These are phyloP conservation scores for Nakazawaea laoshanensis DNA, from an alignment of 805 yeast species.

Conservation along the genomic window DNA sequence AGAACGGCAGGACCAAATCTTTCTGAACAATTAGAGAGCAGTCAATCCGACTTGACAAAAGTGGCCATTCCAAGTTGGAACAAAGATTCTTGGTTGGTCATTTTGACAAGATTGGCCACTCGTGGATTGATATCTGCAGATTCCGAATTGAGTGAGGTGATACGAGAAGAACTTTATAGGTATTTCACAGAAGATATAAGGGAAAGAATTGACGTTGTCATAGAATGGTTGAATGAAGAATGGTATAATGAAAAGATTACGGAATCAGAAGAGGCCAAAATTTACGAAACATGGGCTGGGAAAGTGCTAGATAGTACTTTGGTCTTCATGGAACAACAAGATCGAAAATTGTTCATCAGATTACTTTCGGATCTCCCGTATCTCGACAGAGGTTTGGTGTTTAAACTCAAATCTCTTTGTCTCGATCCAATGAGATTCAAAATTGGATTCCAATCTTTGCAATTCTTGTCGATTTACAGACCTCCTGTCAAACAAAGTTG, in stretches of 20 bases:
- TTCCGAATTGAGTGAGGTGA: conserved; percentile 38
- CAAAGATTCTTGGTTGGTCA: conserved; percentile 65
- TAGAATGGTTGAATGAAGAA: conserved; percentile 94
- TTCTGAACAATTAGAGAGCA: conserved; percentile 16
- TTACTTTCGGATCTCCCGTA: conserved; percentile 83
- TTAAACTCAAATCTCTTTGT: conserved; percentile 64
- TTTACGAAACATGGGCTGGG: conserved; percentile 62
- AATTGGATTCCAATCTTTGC: conserved; percentile 76
- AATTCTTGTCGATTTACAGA: conserved; percentile 78
- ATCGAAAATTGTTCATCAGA: conserved; percentile 73
- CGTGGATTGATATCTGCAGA: conserved; percentile 48
- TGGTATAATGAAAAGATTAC: conserved; percentile 61
- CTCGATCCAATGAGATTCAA: conserved; percentile 77
- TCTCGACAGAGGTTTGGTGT: conserved; percentile 52
- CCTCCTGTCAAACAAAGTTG: conserved; percentile 70
- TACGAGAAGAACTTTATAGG: conserved; percentile 64
- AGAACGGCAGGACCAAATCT: conserved; percentile 10
- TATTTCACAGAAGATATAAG: conserved; percentile 71
- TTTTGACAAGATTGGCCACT: conserved; percentile 71
- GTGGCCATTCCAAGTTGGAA: conserved; percentile 44
- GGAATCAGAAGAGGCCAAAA: conserved; percentile 22
- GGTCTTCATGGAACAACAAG: conserved; percentile 77
- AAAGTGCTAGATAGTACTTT: conserved; percentile 69
- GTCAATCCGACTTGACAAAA: conserved; percentile 44
- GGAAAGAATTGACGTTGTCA: conserved; percentile 60